Evolutionary conservation across 2,329 filamentous ascomycete species (phyloP).

Genomic region (Phaeophleospora eucalypticola): DNA sequence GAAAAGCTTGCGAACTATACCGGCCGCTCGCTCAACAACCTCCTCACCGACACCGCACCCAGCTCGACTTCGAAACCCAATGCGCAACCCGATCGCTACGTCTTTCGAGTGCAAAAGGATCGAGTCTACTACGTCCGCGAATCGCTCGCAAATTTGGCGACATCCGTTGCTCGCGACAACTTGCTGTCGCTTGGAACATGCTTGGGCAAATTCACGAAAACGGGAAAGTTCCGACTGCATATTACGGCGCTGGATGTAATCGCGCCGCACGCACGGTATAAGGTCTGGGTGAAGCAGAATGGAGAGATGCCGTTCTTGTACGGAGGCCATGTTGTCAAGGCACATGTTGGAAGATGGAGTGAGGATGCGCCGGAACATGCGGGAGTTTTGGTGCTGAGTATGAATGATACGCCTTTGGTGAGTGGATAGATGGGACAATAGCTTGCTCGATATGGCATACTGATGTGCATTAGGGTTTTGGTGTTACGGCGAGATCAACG

Average conservation of each 20-base stretch:
- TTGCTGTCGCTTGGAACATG: slow-evolving; percentile 87
- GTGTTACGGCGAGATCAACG: slow-evolving; percentile 82
- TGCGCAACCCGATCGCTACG: slow-evolving; percentile 61
- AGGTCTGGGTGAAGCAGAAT: slow-evolving; percentile 95
- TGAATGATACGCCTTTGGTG: slow-evolving; percentile 80
- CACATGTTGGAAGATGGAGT: slow-evolving; percentile 76
- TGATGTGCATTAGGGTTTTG: slow-evolving; percentile 66
- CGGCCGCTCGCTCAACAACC: slow-evolving; percentile 76
- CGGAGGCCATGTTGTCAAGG: slow-evolving; percentile 82
- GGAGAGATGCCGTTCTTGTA: slow-evolving; percentile 98
- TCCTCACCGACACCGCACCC: slow-evolving; percentile 48
- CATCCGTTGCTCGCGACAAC: slow-evolving; percentile 74
- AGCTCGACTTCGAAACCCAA: slow-evolving; percentile 48
- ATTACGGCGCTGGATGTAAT: slow-evolving; percentile 89
- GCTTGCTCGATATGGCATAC: slow-evolving; percentile 1
- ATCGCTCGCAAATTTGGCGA: slow-evolving; percentile 85
- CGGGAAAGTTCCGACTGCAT: slow-evolving; percentile 90
- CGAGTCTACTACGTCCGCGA: slow-evolving; percentile 90
- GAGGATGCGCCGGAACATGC: slow-evolving; percentile 93
- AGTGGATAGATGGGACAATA: slow-evolving; percentile 21
- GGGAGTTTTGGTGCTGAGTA: slow-evolving; percentile 82
- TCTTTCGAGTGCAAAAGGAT: slow-evolving; percentile 77
- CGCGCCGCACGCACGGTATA: slow-evolving; percentile 86
- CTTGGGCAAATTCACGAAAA: slow-evolving; percentile 93
- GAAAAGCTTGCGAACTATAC: slow-evolving; percentile 93